Percentiles rank a stretch among this genome's conserved stretches.
phyloP scores from a whole-genome alignment of 140 eudicot genomes.

The Cichorium intybus region DNA sequence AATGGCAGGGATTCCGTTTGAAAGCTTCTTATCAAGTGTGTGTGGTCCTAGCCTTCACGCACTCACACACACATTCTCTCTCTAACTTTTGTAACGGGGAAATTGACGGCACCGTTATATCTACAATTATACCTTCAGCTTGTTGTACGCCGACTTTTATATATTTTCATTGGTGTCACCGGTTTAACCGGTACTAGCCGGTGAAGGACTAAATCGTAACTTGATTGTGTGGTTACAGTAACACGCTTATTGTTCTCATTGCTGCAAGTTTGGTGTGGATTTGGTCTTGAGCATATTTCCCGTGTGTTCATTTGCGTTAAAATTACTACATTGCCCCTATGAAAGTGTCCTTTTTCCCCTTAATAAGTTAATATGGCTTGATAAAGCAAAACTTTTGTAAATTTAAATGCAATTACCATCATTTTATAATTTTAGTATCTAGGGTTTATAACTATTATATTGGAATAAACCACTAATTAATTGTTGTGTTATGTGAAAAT shows the following conservation, averaged over 20 bases:
- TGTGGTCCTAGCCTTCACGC: conserved; percentile 46
- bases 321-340: conserved; percentile 16
- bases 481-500: neutral
- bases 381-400: neutral
- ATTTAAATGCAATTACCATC: too few species aligned
- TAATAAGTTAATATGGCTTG: neutral
- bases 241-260: conserved; percentile 16
- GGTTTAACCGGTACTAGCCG: conserved; percentile 38
- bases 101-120: conserved; percentile 53
- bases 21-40: conserved; percentile 33
- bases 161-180: conserved; percentile 16
- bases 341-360: neutral
- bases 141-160: conserved; percentile 35
- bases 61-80: conserved; percentile 27
- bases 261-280: conserved; percentile 39
- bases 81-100: conserved; percentile 23
- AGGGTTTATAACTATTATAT: too few species aligned
- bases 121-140: conserved; percentile 22
- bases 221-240: neutral
- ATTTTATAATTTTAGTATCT: too few species aligned
- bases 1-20: conserved; percentile 42
- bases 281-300: conserved; percentile 33
- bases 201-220: conserved; percentile 16
- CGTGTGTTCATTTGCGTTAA: neutral
- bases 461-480: neutral